These are phyloP conservation scores for Mycena leptocephala DNA, from an alignment of 768 basidiomycete genomes.

Conservation along the genomic window DNA sequence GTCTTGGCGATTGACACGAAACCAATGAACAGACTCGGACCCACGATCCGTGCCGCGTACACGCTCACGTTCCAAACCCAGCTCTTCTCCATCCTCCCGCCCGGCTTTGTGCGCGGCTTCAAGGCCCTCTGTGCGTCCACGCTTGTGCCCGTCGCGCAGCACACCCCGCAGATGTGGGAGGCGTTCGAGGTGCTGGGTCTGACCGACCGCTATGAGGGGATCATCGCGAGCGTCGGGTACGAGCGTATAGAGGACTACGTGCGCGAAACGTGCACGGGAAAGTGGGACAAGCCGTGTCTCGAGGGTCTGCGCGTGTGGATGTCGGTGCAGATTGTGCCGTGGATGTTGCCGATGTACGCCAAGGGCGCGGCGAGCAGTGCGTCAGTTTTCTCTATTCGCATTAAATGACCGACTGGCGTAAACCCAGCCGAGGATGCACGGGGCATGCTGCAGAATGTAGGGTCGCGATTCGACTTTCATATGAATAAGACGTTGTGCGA, in stretches of 20 bases:
- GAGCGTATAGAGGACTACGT: conserved; percentile 89
- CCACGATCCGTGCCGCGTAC: conserved; percentile 73
- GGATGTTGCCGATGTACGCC: conserved; percentile 90
- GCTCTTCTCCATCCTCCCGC: conserved; percentile 80
- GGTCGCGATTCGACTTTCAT: conserved; percentile 92
- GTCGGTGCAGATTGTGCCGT: conserved; percentile 83
- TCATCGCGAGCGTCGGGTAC: conserved; percentile 89
- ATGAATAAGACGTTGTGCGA: conserved; percentile 94
- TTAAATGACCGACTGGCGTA: conserved; percentile 16
- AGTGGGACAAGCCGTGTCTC: conserved; percentile 81
- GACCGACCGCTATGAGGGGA: conserved; percentile 86
- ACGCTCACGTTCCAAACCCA: conserved; percentile 82
- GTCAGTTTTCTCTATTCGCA: conserved; percentile 37
- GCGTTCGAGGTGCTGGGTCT: conserved; percentile 82
- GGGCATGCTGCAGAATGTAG: conserved; percentile 81
- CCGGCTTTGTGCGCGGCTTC: conserved; percentile 78
- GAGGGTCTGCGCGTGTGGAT: conserved; percentile 82
- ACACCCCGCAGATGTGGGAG: conserved; percentile 62
- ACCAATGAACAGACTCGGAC: conserved; percentile 67
- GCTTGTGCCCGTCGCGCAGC: conserved; percentile 54
- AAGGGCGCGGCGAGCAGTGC: conserved; percentile 72
- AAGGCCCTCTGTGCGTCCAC: conserved; percentile 77
- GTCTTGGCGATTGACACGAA: neutral
- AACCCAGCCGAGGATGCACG: conserved; percentile 80
- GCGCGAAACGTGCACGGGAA: conserved; percentile 72